Conservation (phyloP, 352 stramenopile genomes). For the Phytophthora megakarya region DNA sequence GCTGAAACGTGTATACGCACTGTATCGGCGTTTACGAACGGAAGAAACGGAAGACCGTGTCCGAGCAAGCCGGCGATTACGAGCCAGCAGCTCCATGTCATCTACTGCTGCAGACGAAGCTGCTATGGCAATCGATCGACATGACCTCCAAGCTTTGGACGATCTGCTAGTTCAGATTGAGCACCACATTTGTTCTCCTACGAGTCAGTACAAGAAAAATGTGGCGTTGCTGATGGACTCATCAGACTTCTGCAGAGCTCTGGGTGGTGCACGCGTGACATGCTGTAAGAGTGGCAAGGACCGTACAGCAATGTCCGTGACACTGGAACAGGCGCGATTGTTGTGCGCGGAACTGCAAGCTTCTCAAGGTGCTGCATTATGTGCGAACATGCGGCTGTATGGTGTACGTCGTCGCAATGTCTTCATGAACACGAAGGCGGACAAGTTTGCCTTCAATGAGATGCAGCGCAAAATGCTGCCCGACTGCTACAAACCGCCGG, state of each 20-base stretch:
- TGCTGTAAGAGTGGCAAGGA: slow-evolving; percentile 99
- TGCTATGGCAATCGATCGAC: slow-evolving; percentile 35
- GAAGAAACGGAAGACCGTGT: slow-evolving; percentile 43
- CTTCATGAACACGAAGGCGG: slow-evolving; percentile 83
- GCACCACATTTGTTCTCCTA: slow-evolving; percentile 68
- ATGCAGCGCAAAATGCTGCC: slow-evolving; percentile 87
- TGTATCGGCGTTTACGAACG: slow-evolving; percentile 54
- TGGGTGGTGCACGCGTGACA: slow-evolving; percentile 93
- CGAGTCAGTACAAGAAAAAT: slow-evolving; percentile 84
- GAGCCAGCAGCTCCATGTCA: slow-evolving; percentile 20
- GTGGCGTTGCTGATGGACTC: slow-evolving; percentile 79
- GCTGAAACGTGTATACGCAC: slow-evolving; percentile 61
- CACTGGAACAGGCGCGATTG: slow-evolving; percentile 90
- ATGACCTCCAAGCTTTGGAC: slow-evolving; percentile 65
- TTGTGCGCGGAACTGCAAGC: slow-evolving; percentile 62
- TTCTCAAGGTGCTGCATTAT: slow-evolving; percentile 58
- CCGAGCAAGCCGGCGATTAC: slow-evolving; percentile 30
- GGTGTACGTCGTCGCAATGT: slow-evolving; percentile 82
- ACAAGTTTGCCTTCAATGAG: slow-evolving; percentile 90
- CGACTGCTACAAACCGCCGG: slow-evolving; percentile 84
- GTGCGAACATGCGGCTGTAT: slow-evolving; percentile 74
- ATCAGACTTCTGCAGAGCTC: slow-evolving; percentile 79
- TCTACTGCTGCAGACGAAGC: slow-evolving; percentile 23
- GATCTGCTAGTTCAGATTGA: slow-evolving; percentile 71
- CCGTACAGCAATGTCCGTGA: slow-evolving; percentile 97